phyloP scores from a whole-genome alignment of 2,329 filamentous ascomycete genomes.

The Aureobasidium sp. region DNA sequence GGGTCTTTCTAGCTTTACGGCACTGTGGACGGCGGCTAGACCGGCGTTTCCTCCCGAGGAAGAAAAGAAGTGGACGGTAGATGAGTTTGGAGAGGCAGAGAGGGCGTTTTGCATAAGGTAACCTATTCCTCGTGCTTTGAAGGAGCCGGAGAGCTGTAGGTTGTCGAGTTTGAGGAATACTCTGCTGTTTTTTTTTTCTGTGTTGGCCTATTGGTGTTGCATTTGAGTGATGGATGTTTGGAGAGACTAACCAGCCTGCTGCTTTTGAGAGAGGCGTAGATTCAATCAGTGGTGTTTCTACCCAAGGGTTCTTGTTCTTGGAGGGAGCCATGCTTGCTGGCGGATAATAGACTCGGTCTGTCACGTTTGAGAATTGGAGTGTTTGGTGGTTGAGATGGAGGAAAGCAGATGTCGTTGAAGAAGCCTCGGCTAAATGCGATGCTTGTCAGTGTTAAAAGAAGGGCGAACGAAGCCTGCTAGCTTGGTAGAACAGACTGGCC shows the following conservation, averaged over 20 bases:
- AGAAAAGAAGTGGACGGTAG: slow-evolving; percentile 62
- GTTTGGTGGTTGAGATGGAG: neutral
- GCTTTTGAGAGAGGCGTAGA: slow-evolving; percentile 58
- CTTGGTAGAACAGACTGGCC: neutral
- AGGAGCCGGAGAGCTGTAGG: slow-evolving; percentile 75
- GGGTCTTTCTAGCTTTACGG: slow-evolving; percentile 52
- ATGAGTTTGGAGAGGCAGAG: slow-evolving; percentile 28
- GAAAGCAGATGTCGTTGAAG: neutral
- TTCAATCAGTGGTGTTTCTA: slow-evolving; percentile 61
- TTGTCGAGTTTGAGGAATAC: slow-evolving; percentile 82
- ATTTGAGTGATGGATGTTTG: neutral
- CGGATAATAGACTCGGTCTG: neutral
- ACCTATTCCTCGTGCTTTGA: slow-evolving; percentile 67
- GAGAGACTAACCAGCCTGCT: slow-evolving; percentile 60
- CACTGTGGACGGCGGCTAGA: slow-evolving; percentile 69
- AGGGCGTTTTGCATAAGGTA: slow-evolving; percentile 55
- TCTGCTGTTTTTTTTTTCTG: slow-evolving; percentile 43
- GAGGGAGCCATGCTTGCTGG: neutral
- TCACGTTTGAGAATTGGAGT: neutral
- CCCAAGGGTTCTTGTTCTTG: slow-evolving; percentile 46
- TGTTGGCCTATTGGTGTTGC: neutral
- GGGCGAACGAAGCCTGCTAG: neutral
- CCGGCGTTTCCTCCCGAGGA: slow-evolving; percentile 79
- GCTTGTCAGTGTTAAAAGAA: neutral
- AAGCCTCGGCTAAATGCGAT: slow-evolving; percentile 1